Evolutionary conservation across 2,329 filamentous ascomycete genomes (phyloP).

Genomic region (Sporothrix luriei): DNA sequence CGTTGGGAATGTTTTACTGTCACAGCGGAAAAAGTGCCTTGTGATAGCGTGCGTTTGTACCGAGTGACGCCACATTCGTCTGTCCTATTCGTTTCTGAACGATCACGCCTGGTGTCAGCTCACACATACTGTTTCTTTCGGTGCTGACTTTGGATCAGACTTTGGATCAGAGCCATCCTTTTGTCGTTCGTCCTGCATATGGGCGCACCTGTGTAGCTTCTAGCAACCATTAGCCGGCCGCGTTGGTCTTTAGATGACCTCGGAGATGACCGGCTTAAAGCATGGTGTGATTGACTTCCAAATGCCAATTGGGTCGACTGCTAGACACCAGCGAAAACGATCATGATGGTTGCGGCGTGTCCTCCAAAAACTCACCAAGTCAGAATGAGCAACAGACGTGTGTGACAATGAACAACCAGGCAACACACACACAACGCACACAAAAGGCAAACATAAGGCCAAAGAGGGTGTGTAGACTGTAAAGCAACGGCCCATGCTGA

Average conservation of each 20-base stretch:
- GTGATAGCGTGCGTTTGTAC: conserved; percentile 3
- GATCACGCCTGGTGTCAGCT: background rate
- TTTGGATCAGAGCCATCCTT: too few relatives aligned
- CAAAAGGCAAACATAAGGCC: too few relatives aligned
- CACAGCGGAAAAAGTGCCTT: too few relatives aligned
- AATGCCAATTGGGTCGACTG: too few relatives aligned
- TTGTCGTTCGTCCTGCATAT: background rate
- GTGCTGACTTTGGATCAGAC: too few relatives aligned
- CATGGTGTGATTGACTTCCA: background rate
- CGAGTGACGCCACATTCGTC: too few relatives aligned
- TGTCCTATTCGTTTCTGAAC: background rate
- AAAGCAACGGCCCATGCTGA: conserved; percentile 1
- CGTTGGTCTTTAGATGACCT: background rate
- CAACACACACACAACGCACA: background rate
- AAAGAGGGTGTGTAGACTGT: conserved; percentile 23
- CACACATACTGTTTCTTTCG: background rate
- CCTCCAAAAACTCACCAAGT: background rate
- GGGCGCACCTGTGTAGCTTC: background rate
- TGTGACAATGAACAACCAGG: conserved; percentile 1
- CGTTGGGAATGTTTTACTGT: too few relatives aligned
- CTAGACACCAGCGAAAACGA: background rate
- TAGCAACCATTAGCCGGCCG: too few relatives aligned
- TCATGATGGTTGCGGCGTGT: background rate
- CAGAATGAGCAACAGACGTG: background rate
- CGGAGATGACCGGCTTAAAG: conserved; percentile 26